Conservation (phyloP, 768 basidiomycete genomes). For the Tephrocybe rancida region DNA sequence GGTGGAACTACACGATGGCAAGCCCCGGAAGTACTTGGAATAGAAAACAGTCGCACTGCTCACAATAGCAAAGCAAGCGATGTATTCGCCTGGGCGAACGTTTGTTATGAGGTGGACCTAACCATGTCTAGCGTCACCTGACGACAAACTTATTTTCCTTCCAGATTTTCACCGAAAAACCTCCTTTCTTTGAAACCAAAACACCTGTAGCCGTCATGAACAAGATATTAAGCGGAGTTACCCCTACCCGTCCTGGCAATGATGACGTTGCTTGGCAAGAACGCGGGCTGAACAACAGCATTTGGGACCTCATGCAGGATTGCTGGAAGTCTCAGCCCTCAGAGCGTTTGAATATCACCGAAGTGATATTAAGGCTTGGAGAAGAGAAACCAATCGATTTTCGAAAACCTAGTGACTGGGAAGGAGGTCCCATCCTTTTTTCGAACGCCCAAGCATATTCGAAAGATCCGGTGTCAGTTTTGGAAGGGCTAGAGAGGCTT, state of each 20-base stretch:
- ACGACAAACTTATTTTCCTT: too few relatives aligned
- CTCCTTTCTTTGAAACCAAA: slow-evolving; percentile 3
- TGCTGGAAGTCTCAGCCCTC: slow-evolving; percentile 4
- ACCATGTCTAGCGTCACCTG: too few relatives aligned
- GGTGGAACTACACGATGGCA: slow-evolving; percentile 13
- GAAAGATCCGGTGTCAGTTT: too few relatives aligned
- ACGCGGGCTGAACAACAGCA: background rate
- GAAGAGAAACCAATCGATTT: background rate
- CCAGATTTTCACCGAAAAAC: slow-evolving; percentile 8
- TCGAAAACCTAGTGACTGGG: slow-evolving; percentile 2
- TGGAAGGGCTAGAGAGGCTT: too few relatives aligned
- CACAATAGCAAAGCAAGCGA: slow-evolving; percentile 15
- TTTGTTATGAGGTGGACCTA: slow-evolving; percentile 13
- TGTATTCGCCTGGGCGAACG: slow-evolving; percentile 13
- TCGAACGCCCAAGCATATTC: background rate
- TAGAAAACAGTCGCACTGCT: background rate
- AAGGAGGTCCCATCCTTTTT: slow-evolving; percentile 1
- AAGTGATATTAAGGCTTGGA: background rate
- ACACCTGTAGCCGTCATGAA: background rate
- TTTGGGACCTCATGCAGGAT: slow-evolving; percentile 9
- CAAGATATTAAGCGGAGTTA: background rate
- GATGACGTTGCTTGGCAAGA: slow-evolving; percentile 1
- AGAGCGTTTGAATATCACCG: slow-evolving; percentile 4
- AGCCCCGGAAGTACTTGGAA: slow-evolving; percentile 12
- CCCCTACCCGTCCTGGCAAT: background rate